Evolutionary conservation across 148 eudicot species (phyloP), one percentile per base, ranked within the genome.

Genomic region (Camellia lanceoleosa): DNA sequence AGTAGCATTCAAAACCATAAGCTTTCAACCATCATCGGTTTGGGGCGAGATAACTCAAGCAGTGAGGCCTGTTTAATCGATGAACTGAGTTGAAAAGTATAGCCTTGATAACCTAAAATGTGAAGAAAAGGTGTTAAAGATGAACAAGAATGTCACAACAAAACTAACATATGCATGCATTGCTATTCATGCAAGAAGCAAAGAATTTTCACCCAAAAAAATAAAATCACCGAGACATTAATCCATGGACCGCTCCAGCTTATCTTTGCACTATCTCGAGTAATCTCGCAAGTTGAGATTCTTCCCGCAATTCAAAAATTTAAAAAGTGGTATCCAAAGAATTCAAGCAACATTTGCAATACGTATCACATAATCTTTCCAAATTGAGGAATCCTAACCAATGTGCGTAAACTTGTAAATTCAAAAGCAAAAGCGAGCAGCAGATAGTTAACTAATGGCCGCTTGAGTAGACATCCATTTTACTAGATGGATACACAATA

Each of bases 201-300:
- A 5, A 52, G 70, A 62, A 66, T n/a, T n/a, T n/a, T n/a, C 1
- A 18, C 58, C 0, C 19, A 59, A 75, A 65, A 72, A 75, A 71
- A n/a, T 15, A 56, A 54, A 67, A 18, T 73, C 82, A 93, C 99
- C 97, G 99, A 14, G 99, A 95, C 99, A 95, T 95, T 72, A 95
- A 82, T 42, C 99, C 97, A 89, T 95, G 99, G 74, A 93, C 99
- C 83, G 92, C 97, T 87, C 93, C 99, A n/a, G 91, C 99, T 91
- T 59, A 96, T 96, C 91, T 96, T 96, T n/a, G 98, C 91, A 89
- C 99, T 96, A 81, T 96, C 99, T 68, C 97, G 93, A 5, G 97
- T 96, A 71, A 96, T 96, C 89, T 96, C 55, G 92, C 92, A 80
- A 96, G 97, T 65, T 90, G 93, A 51, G 98, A 92, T 71, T 96